Conservation (phyloP, 306 rosid genomes). For the Pyrus bretschneideri region DNA sequence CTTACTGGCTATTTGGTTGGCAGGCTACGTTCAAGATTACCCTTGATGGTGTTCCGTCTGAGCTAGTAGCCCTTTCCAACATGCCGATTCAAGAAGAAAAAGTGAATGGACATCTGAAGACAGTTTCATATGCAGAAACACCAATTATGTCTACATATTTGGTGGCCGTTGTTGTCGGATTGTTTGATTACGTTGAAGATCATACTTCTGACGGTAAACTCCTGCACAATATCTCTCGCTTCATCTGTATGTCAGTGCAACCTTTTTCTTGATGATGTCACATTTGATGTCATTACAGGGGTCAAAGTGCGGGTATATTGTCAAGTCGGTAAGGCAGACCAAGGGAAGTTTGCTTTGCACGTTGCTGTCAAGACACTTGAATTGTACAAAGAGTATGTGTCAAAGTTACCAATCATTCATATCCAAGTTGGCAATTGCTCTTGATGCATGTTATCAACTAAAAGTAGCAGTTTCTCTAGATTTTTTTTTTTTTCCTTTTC, state of each 20-base stretch:
- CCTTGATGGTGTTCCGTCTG: slow-evolving; percentile 76
- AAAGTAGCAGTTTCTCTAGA: background rate
- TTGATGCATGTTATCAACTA: background rate
- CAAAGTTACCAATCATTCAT: background rate
- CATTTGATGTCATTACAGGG: slow-evolving; percentile 36
- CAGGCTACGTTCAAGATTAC: slow-evolving; percentile 91
- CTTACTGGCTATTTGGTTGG: slow-evolving; percentile 13
- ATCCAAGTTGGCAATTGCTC: background rate
- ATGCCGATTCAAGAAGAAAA: slow-evolving; percentile 78
- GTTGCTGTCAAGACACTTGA: slow-evolving; percentile 75
- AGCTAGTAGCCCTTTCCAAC: slow-evolving; percentile 78
- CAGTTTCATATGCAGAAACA: slow-evolving; percentile 68
- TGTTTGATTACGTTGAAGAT: slow-evolving; percentile 86
- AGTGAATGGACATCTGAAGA: slow-evolving; percentile 52
- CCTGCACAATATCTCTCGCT: background rate
- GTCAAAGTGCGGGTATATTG: slow-evolving; percentile 84
- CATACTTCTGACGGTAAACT: slow-evolving; percentile 69
- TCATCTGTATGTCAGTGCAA: background rate
- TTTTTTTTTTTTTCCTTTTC: background rate
- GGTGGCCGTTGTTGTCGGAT: slow-evolving; percentile 83
- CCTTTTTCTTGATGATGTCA: slow-evolving; percentile 10
- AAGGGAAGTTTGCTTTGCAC: slow-evolving; percentile 78
- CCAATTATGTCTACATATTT: slow-evolving; percentile 91
- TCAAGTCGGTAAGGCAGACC: slow-evolving; percentile 79
- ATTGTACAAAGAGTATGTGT: slow-evolving; percentile 60